Evolutionary conservation across 208 protist species (phyloP), one percentile per base, ranked within the genome.

Genomic region (Crithidia fasciculata): DNA sequence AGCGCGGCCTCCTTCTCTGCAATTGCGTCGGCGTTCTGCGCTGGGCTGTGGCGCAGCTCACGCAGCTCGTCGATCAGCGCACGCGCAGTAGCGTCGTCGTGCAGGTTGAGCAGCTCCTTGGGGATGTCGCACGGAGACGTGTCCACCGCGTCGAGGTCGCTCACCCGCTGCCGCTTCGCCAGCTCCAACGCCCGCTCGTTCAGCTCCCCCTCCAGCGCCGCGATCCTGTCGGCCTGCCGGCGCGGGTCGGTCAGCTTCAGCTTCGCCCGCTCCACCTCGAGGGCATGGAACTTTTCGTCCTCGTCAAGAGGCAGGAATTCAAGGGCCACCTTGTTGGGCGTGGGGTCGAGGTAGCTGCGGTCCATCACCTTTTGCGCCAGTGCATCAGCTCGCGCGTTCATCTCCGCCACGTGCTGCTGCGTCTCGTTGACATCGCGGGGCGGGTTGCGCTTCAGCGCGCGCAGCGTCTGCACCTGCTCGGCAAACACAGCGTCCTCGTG

Each of bases 291-390:
- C 67, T 83, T 66, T 28, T 68, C 54, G 60, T 95, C 90, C 7
- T 61, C 69, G 71, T 92, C 80, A 7, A 95, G 85, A 40, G 83
- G 79, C 19, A 95, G 69, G 39, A 80, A 80, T n/a, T 57, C 19
- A n/a, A 92, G 76, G 43, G 83, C 80, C 37, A 95, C 84, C 37
- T 84, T 87, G 63, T 90, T 81, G 40, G 90, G 90, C 58, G 83
- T 72, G 5, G 69, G 81, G 56, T 95, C 83, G 10, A 92, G 78
- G 71, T 85, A 95, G 39, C 36, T 73, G 61, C 85, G 87, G 68
- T 89, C 81, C 57, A 93, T 65, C 16, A 82, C 62, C 52, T 84
- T 61, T 45, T 68, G 54, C 13, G 88, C 88, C 72, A 93, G 53
- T 65, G 70, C 85, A 44, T 82, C 55, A 10, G 74, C 81, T 16